Conservation (phyloP, 2,329 filamentous ascomycete species). For the Arachnomyces sp. region DNA sequence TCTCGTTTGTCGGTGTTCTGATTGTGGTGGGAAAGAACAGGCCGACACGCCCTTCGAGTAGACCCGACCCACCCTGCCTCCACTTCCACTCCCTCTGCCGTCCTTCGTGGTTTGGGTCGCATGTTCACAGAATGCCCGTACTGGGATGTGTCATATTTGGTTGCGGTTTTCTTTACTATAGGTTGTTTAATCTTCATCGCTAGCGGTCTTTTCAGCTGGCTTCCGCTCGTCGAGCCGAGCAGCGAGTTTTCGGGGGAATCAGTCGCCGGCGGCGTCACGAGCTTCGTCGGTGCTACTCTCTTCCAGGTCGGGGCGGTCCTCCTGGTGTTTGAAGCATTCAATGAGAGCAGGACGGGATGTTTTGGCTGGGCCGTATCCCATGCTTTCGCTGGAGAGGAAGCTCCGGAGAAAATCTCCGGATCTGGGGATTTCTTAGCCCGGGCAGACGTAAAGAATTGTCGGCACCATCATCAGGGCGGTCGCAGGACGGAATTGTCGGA, state of each 20-base stretch:
- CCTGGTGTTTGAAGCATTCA: slow-evolving; percentile 61
- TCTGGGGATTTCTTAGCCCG: too few species aligned
- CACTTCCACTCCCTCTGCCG: slow-evolving; percentile 23
- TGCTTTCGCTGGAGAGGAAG: slow-evolving; percentile 30
- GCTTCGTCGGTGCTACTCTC: slow-evolving; percentile 60
- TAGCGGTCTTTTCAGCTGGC: slow-evolving; percentile 58
- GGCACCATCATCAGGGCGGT: too few species aligned
- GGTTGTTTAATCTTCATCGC: slow-evolving; percentile 50
- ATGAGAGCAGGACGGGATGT: slow-evolving; percentile 57
- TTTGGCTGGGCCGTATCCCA: slow-evolving; percentile 62
- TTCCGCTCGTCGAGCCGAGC: slow-evolving; percentile 49
- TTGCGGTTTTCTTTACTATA: slow-evolving; percentile 47
- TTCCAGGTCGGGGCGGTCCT: slow-evolving; percentile 59
- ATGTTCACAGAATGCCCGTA: slow-evolving; percentile 47
- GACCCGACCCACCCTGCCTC: slow-evolving; percentile 16
- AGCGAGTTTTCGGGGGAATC: slow-evolving; percentile 50
- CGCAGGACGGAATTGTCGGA: neutral
- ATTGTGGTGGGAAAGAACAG: slow-evolving; percentile 11
- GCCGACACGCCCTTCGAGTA: slow-evolving; percentile 16
- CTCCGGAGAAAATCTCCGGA: slow-evolving; percentile 6
- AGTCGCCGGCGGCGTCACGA: slow-evolving; percentile 49
- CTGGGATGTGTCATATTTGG: slow-evolving; percentile 52
- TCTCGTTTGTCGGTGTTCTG: slow-evolving; percentile 12
- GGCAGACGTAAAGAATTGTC: too few species aligned
- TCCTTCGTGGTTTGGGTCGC: slow-evolving; percentile 33